Evolutionary conservation across 202 grass and related monocot species (phyloP), one percentile per base, ranked within the genome.

Genomic region (Hordeum pubiflorum): DNA sequence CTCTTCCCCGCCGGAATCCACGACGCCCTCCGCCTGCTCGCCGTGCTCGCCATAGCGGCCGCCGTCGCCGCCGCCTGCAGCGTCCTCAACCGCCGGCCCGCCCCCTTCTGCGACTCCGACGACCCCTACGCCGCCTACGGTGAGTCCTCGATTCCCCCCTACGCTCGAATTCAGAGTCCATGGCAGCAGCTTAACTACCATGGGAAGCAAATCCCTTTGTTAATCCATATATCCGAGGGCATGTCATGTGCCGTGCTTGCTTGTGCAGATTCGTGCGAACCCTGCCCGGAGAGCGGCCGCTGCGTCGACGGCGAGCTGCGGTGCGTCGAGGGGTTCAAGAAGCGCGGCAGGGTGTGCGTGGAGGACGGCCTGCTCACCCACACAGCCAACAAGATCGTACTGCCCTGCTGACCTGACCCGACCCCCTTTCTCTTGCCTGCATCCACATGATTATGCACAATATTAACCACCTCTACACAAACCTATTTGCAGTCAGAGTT

Each of bases 241-340:
- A 5, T 7, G 4, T 32, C 62, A 3, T 58, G 56, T 68, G 34
- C 10, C 1, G 14, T 63, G 6, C 1, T 37, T 40, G 64, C 9
- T 6, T 38, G 1, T 12, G 31, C 83, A 83, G 86, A 88, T 84
- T 79, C 76, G 39, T 97, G 94, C 36, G 74, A 90, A 60, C 94
- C 87, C 74, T 97, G 94, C 70, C 94, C 94, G 48, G 24, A 67
- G 3, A 80, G 91, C 64, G 94, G 91, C 6, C 73, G 73, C 37
- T 97, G 94, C 26, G 64, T 75, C 12, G 65, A 81, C 20, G 92
- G 92, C 14, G 79, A 89, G 56, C 70, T 97, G 22, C 82, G 89
- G 58, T 97, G 92, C 75, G 37, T 81, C 63, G 86, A 78, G 87
- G 94, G 94, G 38, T 97, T 84, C 78, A 90, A 84, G 71, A 92